Percentiles rank a stretch among this genome's conserved stretches.
Evolutionary conservation across 2,329 filamentous ascomycete genomes (phyloP).

Genomic region (Hymenotorrendiella dingleyae): DNA sequence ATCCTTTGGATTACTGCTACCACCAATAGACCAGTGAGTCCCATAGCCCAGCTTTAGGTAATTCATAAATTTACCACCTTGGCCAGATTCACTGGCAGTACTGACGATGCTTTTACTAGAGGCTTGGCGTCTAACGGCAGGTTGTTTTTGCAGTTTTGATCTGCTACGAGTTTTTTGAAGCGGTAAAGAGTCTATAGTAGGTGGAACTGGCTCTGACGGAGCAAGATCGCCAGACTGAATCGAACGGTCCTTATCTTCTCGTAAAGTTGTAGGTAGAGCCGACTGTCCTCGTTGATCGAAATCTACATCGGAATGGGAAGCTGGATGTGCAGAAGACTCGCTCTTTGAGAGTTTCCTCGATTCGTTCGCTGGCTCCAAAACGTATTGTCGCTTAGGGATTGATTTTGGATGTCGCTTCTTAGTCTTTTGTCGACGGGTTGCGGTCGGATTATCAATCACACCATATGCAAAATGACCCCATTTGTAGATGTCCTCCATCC

Average conservation of each 20-base stretch:
- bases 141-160: too few species aligned
- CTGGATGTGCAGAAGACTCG: too few species aligned
- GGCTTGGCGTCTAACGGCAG: too few species aligned
- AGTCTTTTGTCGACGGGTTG: conserved; percentile 42
- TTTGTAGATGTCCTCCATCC: conserved; percentile 83
- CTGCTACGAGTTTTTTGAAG: too few species aligned
- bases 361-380: conserved; percentile 12
- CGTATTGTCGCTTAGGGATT: conserved; percentile 27
- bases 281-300: too few species aligned
- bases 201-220: too few species aligned
- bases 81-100: conserved; percentile 23
- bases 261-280: too few species aligned
- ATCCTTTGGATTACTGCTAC: conserved; percentile 15
- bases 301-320: too few species aligned
- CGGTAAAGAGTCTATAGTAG: too few species aligned
- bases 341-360: too few species aligned
- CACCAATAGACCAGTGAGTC: conserved; percentile 55
- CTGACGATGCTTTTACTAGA: conserved; percentile 16
- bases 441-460: conserved; percentile 70
- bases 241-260: too few species aligned
- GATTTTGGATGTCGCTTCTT: conserved; percentile 36
- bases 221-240: too few species aligned
- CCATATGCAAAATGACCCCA: conserved; percentile 84
- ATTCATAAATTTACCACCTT: conserved; percentile 44
- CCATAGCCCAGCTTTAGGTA: conserved; percentile 64